Evolutionary conservation across 108 stramenopile genomes (phyloP), one percentile per base, ranked within the genome.

Genomic region (Parmales sp.): DNA sequence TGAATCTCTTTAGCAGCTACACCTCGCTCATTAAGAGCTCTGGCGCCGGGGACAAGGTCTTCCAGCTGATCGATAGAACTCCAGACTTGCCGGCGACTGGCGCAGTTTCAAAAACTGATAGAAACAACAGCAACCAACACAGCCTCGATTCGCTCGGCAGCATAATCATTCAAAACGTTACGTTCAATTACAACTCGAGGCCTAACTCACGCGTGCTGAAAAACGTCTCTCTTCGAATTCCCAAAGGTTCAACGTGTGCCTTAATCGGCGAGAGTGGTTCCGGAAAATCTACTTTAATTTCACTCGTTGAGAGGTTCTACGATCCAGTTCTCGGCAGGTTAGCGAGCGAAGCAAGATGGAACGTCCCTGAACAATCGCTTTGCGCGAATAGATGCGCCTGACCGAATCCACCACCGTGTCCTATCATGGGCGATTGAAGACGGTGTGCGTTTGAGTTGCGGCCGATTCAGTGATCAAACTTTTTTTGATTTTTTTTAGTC

Each of bases 31-130:
- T 94, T 44, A 93, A 95, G 76, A 90, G 90, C 45, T 87, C 88
- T 8, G 91, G 88, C 8, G 94, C 96, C 13, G 96, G 94, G 29
- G 96, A 95, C 71, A 91, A 95, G 71, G 93, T 96, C 9, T 91
- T 91, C 68, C 79, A 68, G 41, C 66, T 91, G 50, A 63, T 94
- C 51, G 90, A 90, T 74, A 74, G 90, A 48, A 50, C 63, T 8
- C 87, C 88, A 16, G 80, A 84, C 38, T 66, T 80, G 50, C 90
- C 90, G 18, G 89, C 76, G 4, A 90, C 80, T 22, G 88, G 89
- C 5, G 86, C 77, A 23, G 25, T 60, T 43, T 38, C 11, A 41
- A 20, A 68, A 11, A 38, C 49, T 16, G 39, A 46, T 20, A 65
- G 72, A 39, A 25, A 26, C 4, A 63, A 1, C 39, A 22, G 39